Conservation (phyloP, 768 basidiomycete genomes). For the Aureoboletus auriporus region DNA sequence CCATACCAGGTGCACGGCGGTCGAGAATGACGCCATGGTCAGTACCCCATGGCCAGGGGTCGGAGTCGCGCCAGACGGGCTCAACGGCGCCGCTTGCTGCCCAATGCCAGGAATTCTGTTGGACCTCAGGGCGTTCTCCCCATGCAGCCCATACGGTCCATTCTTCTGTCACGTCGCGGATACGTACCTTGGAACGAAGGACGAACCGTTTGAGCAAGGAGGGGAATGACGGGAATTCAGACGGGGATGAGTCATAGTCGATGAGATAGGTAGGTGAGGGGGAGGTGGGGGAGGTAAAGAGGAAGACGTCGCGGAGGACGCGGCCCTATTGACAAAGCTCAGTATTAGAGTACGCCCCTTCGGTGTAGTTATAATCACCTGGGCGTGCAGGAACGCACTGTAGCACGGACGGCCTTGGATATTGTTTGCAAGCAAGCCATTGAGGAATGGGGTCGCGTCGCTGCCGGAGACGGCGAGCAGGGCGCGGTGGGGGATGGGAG, state of each 20-base stretch:
- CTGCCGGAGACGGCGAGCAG: constrained; percentile 76
- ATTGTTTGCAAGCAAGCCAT: constrained; percentile 63
- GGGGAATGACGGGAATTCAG: constrained; percentile 58
- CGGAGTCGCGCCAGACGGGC: constrained; percentile 57
- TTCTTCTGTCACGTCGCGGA: constrained; percentile 72
- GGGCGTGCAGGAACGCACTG: constrained; percentile 74
- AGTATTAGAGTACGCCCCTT: not conserved
- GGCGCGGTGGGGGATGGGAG: constrained; percentile 61
- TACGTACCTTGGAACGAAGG: constrained; percentile 83
- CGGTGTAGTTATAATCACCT: constrained; percentile 41
- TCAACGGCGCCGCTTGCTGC: constrained; percentile 76
- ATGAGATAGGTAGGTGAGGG: constrained; percentile 57
- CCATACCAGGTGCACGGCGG: constrained; percentile 74
- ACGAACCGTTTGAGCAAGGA: constrained; percentile 79
- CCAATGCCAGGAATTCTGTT: constrained; percentile 46
- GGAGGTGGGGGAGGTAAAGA: constrained; percentile 57
- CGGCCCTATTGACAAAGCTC: constrained; percentile 56
- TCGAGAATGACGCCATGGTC: constrained; percentile 53
- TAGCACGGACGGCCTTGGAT: constrained; percentile 54
- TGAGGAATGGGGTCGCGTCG: constrained; percentile 77
- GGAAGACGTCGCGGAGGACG: constrained; percentile 84
- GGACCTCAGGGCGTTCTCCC: constrained; percentile 45
- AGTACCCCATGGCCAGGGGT: constrained; percentile 58
- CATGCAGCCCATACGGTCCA: constrained; percentile 83
- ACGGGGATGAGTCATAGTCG: constrained; percentile 63